Evolutionary conservation across 306 rosid species (phyloP).

Genomic region (Purshia tridentata): DNA sequence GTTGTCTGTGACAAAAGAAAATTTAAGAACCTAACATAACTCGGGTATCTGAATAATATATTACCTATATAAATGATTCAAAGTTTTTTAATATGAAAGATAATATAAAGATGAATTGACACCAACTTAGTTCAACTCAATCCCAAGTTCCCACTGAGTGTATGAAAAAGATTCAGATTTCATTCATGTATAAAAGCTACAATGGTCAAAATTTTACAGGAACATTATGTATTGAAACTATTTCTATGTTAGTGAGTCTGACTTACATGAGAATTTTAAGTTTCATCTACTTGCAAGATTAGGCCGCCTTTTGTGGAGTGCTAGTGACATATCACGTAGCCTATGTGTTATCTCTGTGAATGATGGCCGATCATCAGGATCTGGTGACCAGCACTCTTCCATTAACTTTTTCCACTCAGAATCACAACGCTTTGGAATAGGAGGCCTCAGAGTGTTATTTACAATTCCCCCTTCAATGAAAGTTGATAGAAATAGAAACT

Average conservation of each 20-base stretch:
- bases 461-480: slow-evolving; percentile 76
- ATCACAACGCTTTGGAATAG: slow-evolving; percentile 83
- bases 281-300: slow-evolving; percentile 33
- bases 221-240: neutral
- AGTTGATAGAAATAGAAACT: slow-evolving; percentile 16
- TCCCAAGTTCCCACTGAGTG: too few species aligned
- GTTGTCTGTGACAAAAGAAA: too few species aligned
- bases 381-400: slow-evolving; percentile 93
- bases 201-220: slow-evolving; percentile 10
- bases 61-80: neutral
- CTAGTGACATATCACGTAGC: slow-evolving; percentile 63
- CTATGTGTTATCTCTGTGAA: slow-evolving; percentile 71
- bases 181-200: neutral
- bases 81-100: neutral
- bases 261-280: slow-evolving; percentile 29
- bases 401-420: slow-evolving; percentile 73
- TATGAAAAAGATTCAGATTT: neutral
- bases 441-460: slow-evolving; percentile 79
- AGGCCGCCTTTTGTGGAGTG: slow-evolving; percentile 56
- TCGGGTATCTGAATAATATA: too few species aligned
- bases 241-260: slow-evolving; percentile 20
- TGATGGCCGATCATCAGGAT: slow-evolving; percentile 71
- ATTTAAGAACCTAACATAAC: neutral
- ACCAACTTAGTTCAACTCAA: neutral
- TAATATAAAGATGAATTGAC: neutral